Base-by-base conservation (phyloP, 73 alveolate species). In the Paramecium biaurelia region DNA sequence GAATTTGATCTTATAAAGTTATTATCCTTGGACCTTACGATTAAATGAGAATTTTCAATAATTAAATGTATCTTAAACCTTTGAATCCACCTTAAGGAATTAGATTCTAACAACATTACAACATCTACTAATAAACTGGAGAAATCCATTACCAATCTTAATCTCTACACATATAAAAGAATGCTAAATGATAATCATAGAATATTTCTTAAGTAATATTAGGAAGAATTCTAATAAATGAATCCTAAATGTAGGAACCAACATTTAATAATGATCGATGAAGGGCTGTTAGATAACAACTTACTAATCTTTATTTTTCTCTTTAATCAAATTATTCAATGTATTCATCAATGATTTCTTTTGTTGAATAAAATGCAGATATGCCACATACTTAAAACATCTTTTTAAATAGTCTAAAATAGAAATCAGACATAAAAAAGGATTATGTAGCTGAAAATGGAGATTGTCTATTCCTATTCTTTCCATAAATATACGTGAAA, bases 101-200 rank as follows among this genome's bases (percentile, higher is more conserved):
- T 1, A 79, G 42, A 43, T 23, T 23, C 37, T 79, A 9, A 47
- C 90, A 79, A 23, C 42, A 30, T 43, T 79, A 30, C n/a, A 79
- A 43, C 90, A 79, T 79, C 28, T 23, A 0, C 9, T 9, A 2
- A 43, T 43, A 79, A 21, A 79, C 74, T 20, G 90, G 90, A 20
- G 56, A 23, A 5, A 79, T 32, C 90, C 90, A 79, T 79, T 79
- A 11, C 90, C 90, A 79, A 79, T 79, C 90, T 45, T 79, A 47
- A 42, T 79, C 90, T 79, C 90, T 79, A 26, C 90, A 79, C 90
- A 79, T 79, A 18, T 79, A 79, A 26, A 41, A 79, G 90, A 79
- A 79, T 41, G 76, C 90, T 14, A 79, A 47, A 79, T 79, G 70
- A 42, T 79, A 79, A 79, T 79, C 90, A 79, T 79, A 79, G 47